Evolutionary conservation across 2,329 filamentous ascomycete species (phyloP).

Genomic region (Talaromyces sp.): DNA sequence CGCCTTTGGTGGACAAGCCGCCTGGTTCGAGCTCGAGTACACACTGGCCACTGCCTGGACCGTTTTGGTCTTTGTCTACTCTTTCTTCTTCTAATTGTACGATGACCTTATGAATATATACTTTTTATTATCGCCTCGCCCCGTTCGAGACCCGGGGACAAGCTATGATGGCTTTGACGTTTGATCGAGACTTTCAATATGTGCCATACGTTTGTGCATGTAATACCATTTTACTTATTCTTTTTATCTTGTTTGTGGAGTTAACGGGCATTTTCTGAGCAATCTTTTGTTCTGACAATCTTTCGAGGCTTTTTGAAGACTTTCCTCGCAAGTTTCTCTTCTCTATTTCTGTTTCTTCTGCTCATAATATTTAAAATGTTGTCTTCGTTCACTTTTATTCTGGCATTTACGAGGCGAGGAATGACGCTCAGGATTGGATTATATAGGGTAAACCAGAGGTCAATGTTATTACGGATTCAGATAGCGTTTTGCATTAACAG

Average conservation of each 20-base stretch:
- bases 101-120: conserved; percentile 5
- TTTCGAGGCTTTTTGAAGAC: neutral
- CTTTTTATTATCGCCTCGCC: neutral
- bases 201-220: neutral
- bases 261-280: neutral
- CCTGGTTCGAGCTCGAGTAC: conserved; percentile 55
- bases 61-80: conserved; percentile 44
- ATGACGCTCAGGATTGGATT: neutral
- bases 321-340: neutral
- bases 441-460: neutral
- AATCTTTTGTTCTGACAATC: neutral
- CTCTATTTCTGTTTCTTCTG: neutral
- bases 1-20: conserved; percentile 49
- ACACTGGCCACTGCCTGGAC: conserved; percentile 49
- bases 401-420: neutral
- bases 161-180: neutral
- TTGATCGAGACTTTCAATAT: neutral
- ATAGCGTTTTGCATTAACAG: neutral
- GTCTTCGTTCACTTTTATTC: neutral
- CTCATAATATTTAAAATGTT: neutral
- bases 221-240: neutral
- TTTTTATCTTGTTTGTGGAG: neutral
- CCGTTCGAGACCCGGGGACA: neutral
- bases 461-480: neutral
- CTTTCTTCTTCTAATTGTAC: conserved; percentile 25